Evolutionary conservation across 2,329 filamentous ascomycete genomes (phyloP), one percentile per base, ranked within the genome.

Genomic region (Aureobasidium sp.): DNA sequence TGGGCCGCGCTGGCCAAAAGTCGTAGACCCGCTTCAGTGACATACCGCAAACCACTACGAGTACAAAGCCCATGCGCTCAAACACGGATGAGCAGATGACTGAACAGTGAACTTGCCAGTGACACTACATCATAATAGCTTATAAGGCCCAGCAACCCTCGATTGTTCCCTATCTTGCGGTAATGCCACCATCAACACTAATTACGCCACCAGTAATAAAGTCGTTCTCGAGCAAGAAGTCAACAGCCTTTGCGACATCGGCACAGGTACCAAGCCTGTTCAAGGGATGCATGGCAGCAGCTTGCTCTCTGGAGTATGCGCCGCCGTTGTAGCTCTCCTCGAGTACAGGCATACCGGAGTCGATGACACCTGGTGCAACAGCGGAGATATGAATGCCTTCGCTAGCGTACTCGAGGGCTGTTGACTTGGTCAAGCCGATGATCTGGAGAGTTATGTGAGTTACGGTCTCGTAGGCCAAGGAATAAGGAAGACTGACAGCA

Each of bases 101-200:
- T n/a, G n/a, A n/a, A n/a, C 33, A 36, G 33, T 36, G 33, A 13
- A n/a, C n/a, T 36, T 36, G 33, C 33, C 33, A 36, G 33, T 36
- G 33, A 8, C 33, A 36, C 33, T 36, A 8, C 33, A 36, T 36
- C 7, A 36, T n/a, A n/a, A n/a, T n/a, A n/a, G n/a, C n/a, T n/a
- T n/a, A n/a, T n/a, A n/a, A n/a, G n/a, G n/a, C n/a, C n/a, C n/a
- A n/a, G n/a, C n/a, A n/a, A n/a, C n/a, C n/a, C n/a, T n/a, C n/a
- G n/a, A n/a, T n/a, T n/a, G 33, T 36, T n/a, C 11, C 16, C 40
- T 45, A 58, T 16, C 33, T 58, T 18, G 54, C 54, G 6, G 54
- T 45, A 11, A 58, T 58, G 10, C 67, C 64, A 80, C 76, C 69
- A 36, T 61, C 58, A 42, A 61, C 58, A 38, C 16, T 20, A 5